Base-by-base conservation (phyloP, 2,329 filamentous ascomycete genomes). In the Madurella mycetomatis region DNA sequence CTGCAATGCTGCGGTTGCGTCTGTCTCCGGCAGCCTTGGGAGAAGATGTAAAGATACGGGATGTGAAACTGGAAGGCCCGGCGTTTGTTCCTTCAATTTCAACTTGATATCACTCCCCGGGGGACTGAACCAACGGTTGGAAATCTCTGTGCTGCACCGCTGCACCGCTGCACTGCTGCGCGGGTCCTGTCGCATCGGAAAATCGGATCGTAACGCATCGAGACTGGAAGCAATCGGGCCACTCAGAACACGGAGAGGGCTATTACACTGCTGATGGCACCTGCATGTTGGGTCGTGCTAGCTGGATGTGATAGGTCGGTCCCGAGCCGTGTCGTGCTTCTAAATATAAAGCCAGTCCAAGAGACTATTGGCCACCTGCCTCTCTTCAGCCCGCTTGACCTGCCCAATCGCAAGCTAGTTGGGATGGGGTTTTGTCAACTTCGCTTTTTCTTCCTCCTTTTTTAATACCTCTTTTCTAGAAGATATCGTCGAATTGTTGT, bases 281-380 rank as follows among this genome's bases (percentile, higher is more conserved):
- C 19, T 45, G 41, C 15, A 34, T 32, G n/a, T 30, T 30, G 16
- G 13, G 12, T 32, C 19, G 42, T 18, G 34, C 45, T 32, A 50
- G 19, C 49, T 37, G 19, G 5, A 30, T 18, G 37, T 31, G 52
- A 17, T 11, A 42, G 19, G 49, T 47, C 55, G 57, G 48, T 19
- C 52, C 52, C 52, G 57, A 55, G 55, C 55, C 57, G 57, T 45
- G 49, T 50, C 30, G 31, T 19, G 39, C 25, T 53, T 48, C 55
- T 57, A 60, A 57, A 49, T 55, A 56, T 54, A 50, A 60, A 49
- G 42, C 34, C 16, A 34, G 34, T 17, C 50, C 25, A 4, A 7
- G 7, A 46, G 45, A 45, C 46, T 60, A 57, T 55, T 55, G 51
- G 49, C 41, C 12, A 13, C 40, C 9, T 44, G 41, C 37, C 18